phyloP scores from a whole-genome alignment of 179 eudicot genomes.

The Spinacia oleracea region DNA sequence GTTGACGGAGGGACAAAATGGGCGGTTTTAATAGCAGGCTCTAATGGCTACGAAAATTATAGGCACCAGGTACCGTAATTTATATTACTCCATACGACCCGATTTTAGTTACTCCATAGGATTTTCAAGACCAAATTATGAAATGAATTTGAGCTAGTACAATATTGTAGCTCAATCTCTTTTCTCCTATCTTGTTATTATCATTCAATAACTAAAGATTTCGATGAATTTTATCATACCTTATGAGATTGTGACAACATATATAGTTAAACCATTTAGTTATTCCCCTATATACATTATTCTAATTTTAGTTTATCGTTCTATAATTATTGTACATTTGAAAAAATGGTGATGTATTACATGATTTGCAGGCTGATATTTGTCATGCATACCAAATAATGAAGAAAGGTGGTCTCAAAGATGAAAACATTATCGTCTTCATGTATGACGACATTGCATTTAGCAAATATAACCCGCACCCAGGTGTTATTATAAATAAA shows the following conservation, averaged over 20 bases:
- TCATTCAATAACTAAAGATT: too few relatives aligned
- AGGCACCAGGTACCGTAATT: slow-evolving; percentile 31
- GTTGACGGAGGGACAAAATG: slow-evolving; percentile 33
- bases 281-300: too few relatives aligned
- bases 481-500: slow-evolving; percentile 67
- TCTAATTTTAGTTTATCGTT: too few relatives aligned
- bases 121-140: too few relatives aligned
- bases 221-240: too few relatives aligned
- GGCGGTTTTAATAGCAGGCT: slow-evolving; percentile 34
- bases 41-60: slow-evolving; percentile 19
- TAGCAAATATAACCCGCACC: slow-evolving; percentile 59
- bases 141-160: too few relatives aligned
- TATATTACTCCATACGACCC: too few relatives aligned
- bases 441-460: slow-evolving; percentile 87
- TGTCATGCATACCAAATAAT: slow-evolving; percentile 85
- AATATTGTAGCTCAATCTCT: too few relatives aligned
- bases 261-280: too few relatives aligned
- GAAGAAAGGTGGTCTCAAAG: slow-evolving; percentile 74
- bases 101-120: too few relatives aligned
- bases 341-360: neutral
- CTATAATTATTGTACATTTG: neutral
- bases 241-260: too few relatives aligned
- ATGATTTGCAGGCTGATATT: slow-evolving; percentile 8
- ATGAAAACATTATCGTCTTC: slow-evolving; percentile 79
- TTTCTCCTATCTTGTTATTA: too few relatives aligned